Base-by-base conservation (phyloP, 306 rosid species). In the Cicer chorassanicum region DNA sequence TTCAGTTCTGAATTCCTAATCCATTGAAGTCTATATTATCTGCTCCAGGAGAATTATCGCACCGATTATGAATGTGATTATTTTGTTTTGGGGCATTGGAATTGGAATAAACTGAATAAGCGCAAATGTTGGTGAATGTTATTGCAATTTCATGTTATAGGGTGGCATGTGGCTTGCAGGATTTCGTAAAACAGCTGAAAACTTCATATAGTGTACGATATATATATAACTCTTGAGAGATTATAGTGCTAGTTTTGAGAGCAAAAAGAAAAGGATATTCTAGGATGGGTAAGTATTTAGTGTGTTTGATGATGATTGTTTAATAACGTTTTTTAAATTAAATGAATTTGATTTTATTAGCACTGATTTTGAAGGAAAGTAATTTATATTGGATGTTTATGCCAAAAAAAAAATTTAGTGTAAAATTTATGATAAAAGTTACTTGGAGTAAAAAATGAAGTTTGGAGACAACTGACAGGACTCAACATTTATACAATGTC, bases 1-100 rank as follows among this genome's bases (percentile, higher is more conserved):
- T 73, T 67, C 55, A 36, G 61, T 66, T 77, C 38, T 34, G 50
- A 82, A 75, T 70, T 69, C 15, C 29, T 11, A 63, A 71, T 77
- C 51, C 48, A 21, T 54, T 53, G 50, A 76, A 66, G 66, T 55
- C 41, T 44, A 9, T 15, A 36, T 54, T 44, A 44, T 18, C 44
- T 38, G 75, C 51, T 36, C 4, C 12, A 7, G 54, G 55, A 18
- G 64, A 67, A 41, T 56, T 43, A 5, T 46, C 57, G 6, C 45
- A n/a, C 44, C 21, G 45, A 15, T 41, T 70, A 14, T 81, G 42
- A 74, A 11, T 76, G 45, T 55, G 14, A 53, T 43, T 56, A 43
- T 10, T 54, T 36, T 63, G n/a, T 67, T 55, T 13, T 9, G 48
- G n/a, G 10, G 59, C 13, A 6, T 19, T 15, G 72, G 50, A 55